phyloP scores from a whole-genome alignment of 208 protist species.

The Cochliopodium minus region DNA sequence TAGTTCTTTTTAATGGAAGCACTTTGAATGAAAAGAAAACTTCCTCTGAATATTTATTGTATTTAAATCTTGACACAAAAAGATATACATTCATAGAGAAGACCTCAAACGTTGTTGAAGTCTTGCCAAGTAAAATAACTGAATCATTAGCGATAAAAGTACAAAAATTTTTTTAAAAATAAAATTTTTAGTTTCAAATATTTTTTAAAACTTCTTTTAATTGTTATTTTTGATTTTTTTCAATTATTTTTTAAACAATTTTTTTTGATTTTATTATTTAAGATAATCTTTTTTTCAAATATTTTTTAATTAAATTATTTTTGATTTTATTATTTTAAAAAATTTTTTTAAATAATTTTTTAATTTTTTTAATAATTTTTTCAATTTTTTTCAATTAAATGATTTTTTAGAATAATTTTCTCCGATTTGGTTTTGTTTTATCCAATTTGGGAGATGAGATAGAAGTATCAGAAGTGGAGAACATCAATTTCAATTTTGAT shows the following conservation, averaged over 20 bases:
- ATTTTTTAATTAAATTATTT: neutral
- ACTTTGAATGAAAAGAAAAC: no score
- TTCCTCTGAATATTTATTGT: no score
- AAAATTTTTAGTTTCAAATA: neutral
- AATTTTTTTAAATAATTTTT: constrained; percentile 6
- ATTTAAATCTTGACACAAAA: no score
- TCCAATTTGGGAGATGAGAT: no score
- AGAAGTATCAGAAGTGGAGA: no score
- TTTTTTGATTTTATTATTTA: constrained; percentile 6
- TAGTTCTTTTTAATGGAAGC: no score
- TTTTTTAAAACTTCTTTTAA: constrained; percentile 4
- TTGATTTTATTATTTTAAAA: constrained; percentile 5
- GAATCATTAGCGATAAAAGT: no score
- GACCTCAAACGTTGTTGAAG: no score
- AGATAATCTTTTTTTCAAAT: neutral
- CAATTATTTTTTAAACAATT: constrained; percentile 2
- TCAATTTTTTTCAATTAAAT: constrained; percentile 1
- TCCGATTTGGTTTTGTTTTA: neutral
- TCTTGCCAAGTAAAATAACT: no score
- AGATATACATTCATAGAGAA: no score
- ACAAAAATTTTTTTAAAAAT: no score
- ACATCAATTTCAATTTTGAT: no score
- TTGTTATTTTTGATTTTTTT: constrained; percentile 2
- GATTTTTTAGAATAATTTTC: neutral
- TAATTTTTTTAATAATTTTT: constrained; percentile 5